Conservation (phyloP, 192 early-diverging fungal species). For the Rhizophagus sp. region DNA sequence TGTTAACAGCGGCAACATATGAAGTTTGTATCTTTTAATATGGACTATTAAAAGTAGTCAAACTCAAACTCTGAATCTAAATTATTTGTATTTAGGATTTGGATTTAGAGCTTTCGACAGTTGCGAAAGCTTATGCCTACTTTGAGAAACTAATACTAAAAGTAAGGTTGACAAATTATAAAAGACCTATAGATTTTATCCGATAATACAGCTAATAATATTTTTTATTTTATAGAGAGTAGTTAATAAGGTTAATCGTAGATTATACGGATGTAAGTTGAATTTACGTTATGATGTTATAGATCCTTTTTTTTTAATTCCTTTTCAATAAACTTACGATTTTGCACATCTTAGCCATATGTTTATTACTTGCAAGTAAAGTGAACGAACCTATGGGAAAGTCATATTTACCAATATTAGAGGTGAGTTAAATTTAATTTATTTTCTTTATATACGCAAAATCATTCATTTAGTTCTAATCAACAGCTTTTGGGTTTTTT, state of each 20-base stretch:
- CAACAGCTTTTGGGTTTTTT: neutral
- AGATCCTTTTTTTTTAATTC: conserved; percentile 19
- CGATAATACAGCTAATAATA: neutral
- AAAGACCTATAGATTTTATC: conserved; percentile 21
- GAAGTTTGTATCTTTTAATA: conserved; percentile 29
- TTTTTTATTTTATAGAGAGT: conserved; percentile 42
- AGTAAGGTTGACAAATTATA: conserved; percentile 45
- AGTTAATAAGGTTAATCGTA: conserved; percentile 73
- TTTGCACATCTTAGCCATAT: conserved; percentile 53
- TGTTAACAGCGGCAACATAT: conserved; percentile 55
- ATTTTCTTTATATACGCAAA: neutral
- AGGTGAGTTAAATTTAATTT: conserved; percentile 35
- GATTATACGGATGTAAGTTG: conserved; percentile 57
- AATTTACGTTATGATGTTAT: conserved; percentile 16
- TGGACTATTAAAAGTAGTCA: neutral
- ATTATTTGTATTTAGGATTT: conserved; percentile 55
- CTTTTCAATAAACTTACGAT: neutral
- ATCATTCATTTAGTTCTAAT: neutral
- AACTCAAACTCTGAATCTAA: neutral
- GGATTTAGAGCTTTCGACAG: conserved; percentile 86
- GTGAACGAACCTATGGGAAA: conserved; percentile 84
- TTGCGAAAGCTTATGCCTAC: conserved; percentile 88
- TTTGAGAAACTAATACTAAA: conserved; percentile 94
- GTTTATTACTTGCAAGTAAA: conserved; percentile 81
- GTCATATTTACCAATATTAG: conserved; percentile 59